These are phyloP conservation scores for Ceratobasidium sp. DNA, from an alignment of 1,284 basidiomycete genomes.

Conservation along the genomic window DNA sequence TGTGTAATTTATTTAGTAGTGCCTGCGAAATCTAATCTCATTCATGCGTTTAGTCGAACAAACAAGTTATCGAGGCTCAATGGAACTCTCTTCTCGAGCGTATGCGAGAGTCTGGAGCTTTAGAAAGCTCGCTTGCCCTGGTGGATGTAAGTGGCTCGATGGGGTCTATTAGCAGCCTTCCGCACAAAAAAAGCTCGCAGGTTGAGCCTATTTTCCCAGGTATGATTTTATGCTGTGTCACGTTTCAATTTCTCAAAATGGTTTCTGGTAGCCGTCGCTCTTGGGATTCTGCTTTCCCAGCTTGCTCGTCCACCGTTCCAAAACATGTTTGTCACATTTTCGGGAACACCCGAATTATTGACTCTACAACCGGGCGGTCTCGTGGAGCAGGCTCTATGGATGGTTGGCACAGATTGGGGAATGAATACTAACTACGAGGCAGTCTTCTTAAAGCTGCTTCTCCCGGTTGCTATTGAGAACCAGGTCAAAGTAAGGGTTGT, in stretches of 20 bases:
- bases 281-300: constrained; percentile 73
- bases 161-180: constrained; percentile 57
- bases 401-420: constrained; percentile 63
- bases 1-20: neutral
- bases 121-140: constrained; percentile 73
- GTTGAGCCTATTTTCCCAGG: constrained; percentile 66
- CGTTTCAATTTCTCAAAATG: neutral
- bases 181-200: neutral
- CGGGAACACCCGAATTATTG: constrained; percentile 64
- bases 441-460: constrained; percentile 70
- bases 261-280: constrained; percentile 63
- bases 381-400: constrained; percentile 58
- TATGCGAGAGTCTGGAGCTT: constrained; percentile 65
- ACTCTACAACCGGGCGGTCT: constrained; percentile 59
- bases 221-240: neutral
- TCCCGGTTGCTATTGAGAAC: constrained; percentile 68
- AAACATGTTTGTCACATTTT: constrained; percentile 77
- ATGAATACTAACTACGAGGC: constrained; percentile 73
- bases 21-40: neutral
- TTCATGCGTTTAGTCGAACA: constrained; percentile 50
- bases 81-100: constrained; percentile 72
- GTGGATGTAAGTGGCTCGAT: constrained; percentile 82
- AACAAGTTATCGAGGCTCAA: constrained; percentile 70
- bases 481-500: constrained; percentile 58
- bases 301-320: constrained; percentile 74